phyloP scores from a whole-genome alignment of 768 basidiomycete species.

The Pleurotus sapidus region DNA sequence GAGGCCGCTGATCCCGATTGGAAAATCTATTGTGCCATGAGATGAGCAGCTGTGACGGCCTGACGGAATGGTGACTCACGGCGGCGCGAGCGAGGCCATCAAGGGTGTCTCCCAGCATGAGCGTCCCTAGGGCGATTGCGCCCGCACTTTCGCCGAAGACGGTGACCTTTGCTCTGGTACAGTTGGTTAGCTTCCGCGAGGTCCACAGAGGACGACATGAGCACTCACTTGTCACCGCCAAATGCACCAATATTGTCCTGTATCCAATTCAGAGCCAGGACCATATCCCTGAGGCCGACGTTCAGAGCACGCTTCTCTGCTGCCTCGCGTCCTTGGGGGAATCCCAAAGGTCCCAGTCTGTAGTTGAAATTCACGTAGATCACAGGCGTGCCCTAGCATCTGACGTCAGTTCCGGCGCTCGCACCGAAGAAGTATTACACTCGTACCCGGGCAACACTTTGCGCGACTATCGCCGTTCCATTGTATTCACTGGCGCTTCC shows the following conservation, averaged over 20 bases:
- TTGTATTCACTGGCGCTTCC: constrained; percentile 21
- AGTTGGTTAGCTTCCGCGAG: too few species aligned
- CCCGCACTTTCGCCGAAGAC: constrained; percentile 57
- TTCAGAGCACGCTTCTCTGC: constrained; percentile 35
- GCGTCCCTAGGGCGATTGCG: constrained; percentile 40
- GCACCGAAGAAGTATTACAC: neutral
- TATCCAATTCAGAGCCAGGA: constrained; percentile 49
- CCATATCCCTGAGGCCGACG: constrained; percentile 44
- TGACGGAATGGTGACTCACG: constrained; percentile 7
- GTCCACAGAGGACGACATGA: neutral
- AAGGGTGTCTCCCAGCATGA: constrained; percentile 32
- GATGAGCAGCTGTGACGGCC: neutral
- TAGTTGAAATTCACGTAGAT: constrained; percentile 52
- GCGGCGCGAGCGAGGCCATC: constrained; percentile 32
- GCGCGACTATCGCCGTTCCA: constrained; percentile 21
- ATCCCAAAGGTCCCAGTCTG: constrained; percentile 48
- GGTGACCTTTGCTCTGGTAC: constrained; percentile 35
- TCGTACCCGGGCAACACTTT: constrained; percentile 22
- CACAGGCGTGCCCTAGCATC: constrained; percentile 33
- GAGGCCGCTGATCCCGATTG: constrained; percentile 36
- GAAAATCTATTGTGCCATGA: constrained; percentile 31
- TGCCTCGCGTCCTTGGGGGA: constrained; percentile 40
- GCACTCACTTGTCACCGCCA: constrained; percentile 44
- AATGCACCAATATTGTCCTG: constrained; percentile 57
- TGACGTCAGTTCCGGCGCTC: neutral